These are phyloP conservation scores for Abortiporus biennis DNA, from an alignment of 1,284 basidiomycete genomes.

Conservation along the genomic window DNA sequence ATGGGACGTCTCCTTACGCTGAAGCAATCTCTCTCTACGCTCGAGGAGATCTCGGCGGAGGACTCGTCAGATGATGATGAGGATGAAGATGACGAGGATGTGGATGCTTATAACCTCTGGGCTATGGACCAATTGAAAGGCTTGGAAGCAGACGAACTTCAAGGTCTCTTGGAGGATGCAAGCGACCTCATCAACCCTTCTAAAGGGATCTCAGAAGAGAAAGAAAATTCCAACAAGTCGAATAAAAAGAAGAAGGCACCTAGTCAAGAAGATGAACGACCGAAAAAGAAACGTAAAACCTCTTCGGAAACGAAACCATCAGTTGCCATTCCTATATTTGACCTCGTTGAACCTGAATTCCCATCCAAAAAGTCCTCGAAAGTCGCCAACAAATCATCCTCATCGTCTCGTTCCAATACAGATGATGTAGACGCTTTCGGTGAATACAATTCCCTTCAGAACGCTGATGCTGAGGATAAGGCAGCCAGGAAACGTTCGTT, in stretches of 20 bases:
- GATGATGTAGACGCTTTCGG: conserved; percentile 58
- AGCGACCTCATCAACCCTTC: conserved; percentile 20
- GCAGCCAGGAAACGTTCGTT: conserved; percentile 71
- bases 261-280: conserved; percentile 18
- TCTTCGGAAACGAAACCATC: conserved; percentile 10
- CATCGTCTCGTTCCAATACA: conserved; percentile 7
- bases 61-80: conserved; percentile 42
- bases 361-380: conserved; percentile 26
- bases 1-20: conserved; percentile 79
- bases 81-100: conserved; percentile 22
- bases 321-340: conserved; percentile 42
- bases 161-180: conserved; percentile 49
- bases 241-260: conserved; percentile 21
- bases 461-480: conserved; percentile 79
- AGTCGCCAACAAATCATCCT: conserved; percentile 1
- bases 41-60: conserved; percentile 79
- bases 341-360: conserved; percentile 71
- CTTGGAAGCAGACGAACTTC: conserved; percentile 49
- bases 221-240: conserved; percentile 11
- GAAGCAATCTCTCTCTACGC: conserved; percentile 76
- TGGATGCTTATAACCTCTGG: conserved; percentile 18
- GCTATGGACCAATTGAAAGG: conserved; percentile 14
- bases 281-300: conserved; percentile 26
- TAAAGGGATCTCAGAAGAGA: conserved; percentile 18
- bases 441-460: conserved; percentile 64